Percentiles rank a stretch among this genome's conserved stretches.
Conservation (phyloP, 306 rosid genomes). For the Pyrus pyrifolia region DNA sequence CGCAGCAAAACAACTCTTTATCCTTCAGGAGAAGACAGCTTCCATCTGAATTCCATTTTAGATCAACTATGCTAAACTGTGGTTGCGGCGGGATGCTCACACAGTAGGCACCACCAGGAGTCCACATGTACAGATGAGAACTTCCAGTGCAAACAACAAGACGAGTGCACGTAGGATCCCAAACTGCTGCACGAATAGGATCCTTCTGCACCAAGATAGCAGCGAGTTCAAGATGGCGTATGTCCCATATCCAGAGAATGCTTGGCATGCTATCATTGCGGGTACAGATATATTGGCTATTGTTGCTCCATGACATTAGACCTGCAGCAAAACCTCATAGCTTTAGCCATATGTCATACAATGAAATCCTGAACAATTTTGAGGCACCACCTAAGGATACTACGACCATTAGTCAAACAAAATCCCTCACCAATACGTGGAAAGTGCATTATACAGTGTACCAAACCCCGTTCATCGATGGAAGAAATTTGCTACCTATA, state of each 20-base stretch:
- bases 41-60: conserved; percentile 94
- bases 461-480: too few species aligned
- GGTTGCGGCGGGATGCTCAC: conserved; percentile 58
- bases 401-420: neutral
- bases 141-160: conserved; percentile 82
- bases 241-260: conserved; percentile 90
- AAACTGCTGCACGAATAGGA: conserved; percentile 74
- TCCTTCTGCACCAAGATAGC: conserved; percentile 89
- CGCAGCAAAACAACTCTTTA: conserved; percentile 88
- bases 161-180: conserved; percentile 87
- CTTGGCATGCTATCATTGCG: conserved; percentile 94
- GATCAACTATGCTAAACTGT: conserved; percentile 56
- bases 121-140: conserved; percentile 89
- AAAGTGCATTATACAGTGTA: neutral
- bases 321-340: conserved; percentile 32
- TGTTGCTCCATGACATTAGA: conserved; percentile 80
- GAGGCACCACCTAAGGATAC: neutral
- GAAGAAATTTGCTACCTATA: neutral
- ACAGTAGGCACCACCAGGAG: conserved; percentile 84
- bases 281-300: conserved; percentile 86
- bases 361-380: neutral
- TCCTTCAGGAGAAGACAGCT: conserved; percentile 91
- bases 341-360: neutral
- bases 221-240: conserved; percentile 73
- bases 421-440: neutral